A percentile compares a stretch with the other conserved stretches of the same genome.
Evolutionary conservation across 106 monocot genomes (phyloP).

Genomic region (Dendrobium huoshanense): DNA sequence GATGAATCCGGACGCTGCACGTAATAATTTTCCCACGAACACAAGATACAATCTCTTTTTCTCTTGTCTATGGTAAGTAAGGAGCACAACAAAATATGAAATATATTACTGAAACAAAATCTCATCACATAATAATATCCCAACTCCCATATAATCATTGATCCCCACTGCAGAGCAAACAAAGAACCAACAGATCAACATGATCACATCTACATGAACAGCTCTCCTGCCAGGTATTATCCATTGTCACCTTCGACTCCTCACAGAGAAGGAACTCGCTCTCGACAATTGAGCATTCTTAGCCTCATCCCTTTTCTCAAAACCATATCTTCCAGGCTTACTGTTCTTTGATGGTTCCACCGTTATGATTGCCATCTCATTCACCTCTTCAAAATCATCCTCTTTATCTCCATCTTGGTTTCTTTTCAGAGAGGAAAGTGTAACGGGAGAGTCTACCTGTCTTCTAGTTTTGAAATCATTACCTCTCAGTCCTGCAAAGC

Average conservation of each 20-base stretch:
- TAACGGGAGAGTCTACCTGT: neutral
- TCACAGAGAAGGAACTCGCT: slow-evolving; percentile 16
- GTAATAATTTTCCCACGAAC: neutral
- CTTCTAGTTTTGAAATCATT: neutral
- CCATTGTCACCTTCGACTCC: slow-evolving; percentile 17
- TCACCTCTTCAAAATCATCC: neutral
- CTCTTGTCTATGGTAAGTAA: neutral
- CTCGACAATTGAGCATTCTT: neutral
- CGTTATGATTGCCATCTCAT: neutral
- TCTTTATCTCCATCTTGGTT: neutral
- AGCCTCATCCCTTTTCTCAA: neutral
- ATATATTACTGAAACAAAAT: neutral
- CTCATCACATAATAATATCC: neutral
- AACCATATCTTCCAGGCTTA: neutral
- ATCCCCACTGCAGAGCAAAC: neutral
- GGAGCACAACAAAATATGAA: neutral
- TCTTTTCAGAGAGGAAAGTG: neutral
- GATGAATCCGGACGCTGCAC: no score
- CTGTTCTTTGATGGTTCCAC: neutral
- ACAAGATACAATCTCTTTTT: neutral
- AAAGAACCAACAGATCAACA: neutral
- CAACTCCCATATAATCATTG: neutral
- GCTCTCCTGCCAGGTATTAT: neutral
- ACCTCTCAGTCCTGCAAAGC: neutral
- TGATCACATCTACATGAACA: neutral